Evolutionary conservation across 768 basidiomycete species (phyloP), one percentile per base, ranked within the genome.

Genomic region (Russula abietina): DNA sequence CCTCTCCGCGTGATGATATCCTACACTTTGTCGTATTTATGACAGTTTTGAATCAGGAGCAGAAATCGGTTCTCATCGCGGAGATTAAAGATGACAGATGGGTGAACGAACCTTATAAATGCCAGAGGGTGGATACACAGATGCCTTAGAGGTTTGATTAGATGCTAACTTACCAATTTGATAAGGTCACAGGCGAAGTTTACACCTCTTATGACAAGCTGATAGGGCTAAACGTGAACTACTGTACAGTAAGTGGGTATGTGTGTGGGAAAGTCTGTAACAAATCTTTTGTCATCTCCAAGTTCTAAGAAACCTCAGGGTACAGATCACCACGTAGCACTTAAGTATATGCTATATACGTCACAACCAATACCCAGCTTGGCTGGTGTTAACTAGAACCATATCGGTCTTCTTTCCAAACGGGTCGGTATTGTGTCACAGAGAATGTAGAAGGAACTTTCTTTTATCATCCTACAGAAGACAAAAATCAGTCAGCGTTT

Each of bases 401-500:
- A n/a, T n/a, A n/a, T 45, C 43, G 8, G 43, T n/a, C 0, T 45
- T 8, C n/a, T 45, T 17, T 45, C 36, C 12, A 45, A n/a, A n/a
- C n/a, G 43, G 36, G 36, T 41, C 8, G 17, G 41, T 19, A 17
- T 19, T 19, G n/a, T 28, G 12, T 60, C 38, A 61, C 19, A 49
- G 22, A 30, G 36, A 33, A 51, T 61, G 55, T 38, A 61, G 51
- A 32, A 50, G 38, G 48, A 51, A 61, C 28, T 43, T 55, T 22
- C 55, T 50, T 30, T 61, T 49, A 1, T 22, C 48, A 7, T 22
- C n/a, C 48, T 61, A 39, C 9, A 26, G 48, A 48, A 45, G 8
- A n/a, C n/a, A 45, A 4, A 19, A n/a, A 9, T 39, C 6, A 39
- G 14, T 39, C 38, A 39, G 38, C 12, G 5, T 17, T 39, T 39